These are phyloP conservation scores for Crithidia expoeki DNA, from an alignment of 208 protist species.

Conservation along the genomic window DNA sequence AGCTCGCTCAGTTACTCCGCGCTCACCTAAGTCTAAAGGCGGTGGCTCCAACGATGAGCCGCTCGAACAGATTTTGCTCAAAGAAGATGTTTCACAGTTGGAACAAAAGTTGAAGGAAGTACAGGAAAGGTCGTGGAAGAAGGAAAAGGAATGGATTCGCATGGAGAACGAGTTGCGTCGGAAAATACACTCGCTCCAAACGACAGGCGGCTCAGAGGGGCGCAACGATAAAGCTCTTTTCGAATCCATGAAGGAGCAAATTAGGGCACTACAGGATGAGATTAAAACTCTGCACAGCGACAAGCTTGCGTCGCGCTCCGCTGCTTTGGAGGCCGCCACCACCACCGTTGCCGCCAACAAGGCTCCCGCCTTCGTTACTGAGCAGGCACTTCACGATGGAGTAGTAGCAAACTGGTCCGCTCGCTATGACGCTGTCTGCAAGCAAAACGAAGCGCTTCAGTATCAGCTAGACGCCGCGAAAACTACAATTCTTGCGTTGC, in stretches of 20 bases:
- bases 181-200: constrained; percentile 42
- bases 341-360: not conserved
- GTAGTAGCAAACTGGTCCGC: constrained; percentile 14
- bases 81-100: constrained; percentile 74
- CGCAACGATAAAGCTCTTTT: constrained; percentile 62
- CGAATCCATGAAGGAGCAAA: constrained; percentile 64
- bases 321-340: constrained; percentile 5
- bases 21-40: not conserved
- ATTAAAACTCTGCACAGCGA: constrained; percentile 31
- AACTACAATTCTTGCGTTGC: constrained; percentile 37
- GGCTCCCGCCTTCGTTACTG: not conserved
- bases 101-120: constrained; percentile 65
- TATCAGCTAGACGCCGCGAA: constrained; percentile 51
- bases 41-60: constrained; percentile 17
- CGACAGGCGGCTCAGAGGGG: constrained; percentile 23
- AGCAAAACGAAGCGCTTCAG: constrained; percentile 50
- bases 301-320: constrained; percentile 9
- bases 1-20: not conserved
- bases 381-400: not conserved
- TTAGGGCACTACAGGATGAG: constrained; percentile 37
- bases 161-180: constrained; percentile 42
- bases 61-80: constrained; percentile 62
- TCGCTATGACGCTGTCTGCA: constrained; percentile 22
- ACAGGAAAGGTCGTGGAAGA: constrained; percentile 59
- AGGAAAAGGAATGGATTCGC: constrained; percentile 69